Evolutionary conservation across 2,329 filamentous ascomycete species (phyloP), one percentile per base, ranked within the genome.

Genomic region (Tympanopsis confertula): DNA sequence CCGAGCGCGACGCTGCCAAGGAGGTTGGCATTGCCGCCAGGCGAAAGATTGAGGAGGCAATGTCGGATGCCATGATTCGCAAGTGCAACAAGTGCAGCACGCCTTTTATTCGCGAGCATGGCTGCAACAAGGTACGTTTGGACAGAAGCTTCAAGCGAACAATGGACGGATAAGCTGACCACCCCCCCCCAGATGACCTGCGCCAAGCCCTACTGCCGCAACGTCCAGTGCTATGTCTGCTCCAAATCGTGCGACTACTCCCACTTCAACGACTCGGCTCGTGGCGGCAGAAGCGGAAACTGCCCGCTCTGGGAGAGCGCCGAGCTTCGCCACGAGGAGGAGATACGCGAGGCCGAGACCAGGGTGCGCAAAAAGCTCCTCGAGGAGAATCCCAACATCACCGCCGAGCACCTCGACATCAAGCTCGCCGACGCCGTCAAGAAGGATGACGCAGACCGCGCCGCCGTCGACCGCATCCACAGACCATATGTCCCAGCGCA

Each of bases 21-120:
- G 76, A 85, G 2, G 68, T 67, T 28, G 74, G 77, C 1, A 52
- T 78, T 5, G 68, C 69, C 3, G 65, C 72, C 14, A 74, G 82
- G 13, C 82, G 81, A 44, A 56, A 65, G 3, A 74, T 93, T 20
- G 86, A 94, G 54, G 86, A 94, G 53, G 86, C 85, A 15, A 89
- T 88, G 82, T 86, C 82, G 2, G 69, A 71, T 13, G 86, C 86
- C 2, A 50, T 93, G 46, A 82, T 93, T 38, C 73, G 86, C 15
- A 75, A 65, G 19, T 94, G 86, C 64, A 86, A 85, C 47, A 68
- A 69, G 45, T 78, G 73, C 62, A 50, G 13, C n/a, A 72, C 75
- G n/a, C 75, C 78, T 0, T 91, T 89, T 48, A 71, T 93, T 53
- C 94, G 93, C 52, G 71, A 79, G 24, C 54, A 63, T 20, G 86